phyloP scores from a whole-genome alignment of 441 rosid genomes.

The Erodium moschatum region DNA sequence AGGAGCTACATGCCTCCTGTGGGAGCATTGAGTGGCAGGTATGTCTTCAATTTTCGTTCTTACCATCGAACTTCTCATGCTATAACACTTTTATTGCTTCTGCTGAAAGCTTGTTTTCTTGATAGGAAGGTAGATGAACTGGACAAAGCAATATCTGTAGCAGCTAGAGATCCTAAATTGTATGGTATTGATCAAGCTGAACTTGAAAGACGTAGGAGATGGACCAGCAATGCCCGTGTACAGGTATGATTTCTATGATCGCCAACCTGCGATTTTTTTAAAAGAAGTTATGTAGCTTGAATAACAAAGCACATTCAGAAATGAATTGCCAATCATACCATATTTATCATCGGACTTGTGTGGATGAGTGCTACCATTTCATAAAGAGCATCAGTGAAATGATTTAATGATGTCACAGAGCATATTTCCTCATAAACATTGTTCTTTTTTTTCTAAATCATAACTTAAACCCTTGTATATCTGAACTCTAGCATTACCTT shows the following conservation, averaged over 20 bases:
- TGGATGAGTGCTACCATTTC: background rate
- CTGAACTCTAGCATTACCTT: background rate
- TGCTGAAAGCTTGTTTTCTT: slow-evolving; percentile 41
- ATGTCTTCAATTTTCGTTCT: slow-evolving; percentile 13
- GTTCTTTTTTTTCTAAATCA: background rate
- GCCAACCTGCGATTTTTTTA: no score
- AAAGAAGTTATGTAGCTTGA: background rate
- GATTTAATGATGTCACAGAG: no score
- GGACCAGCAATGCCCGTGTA: slow-evolving; percentile 77
- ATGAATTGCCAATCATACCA: background rate
- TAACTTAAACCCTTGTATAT: background rate
- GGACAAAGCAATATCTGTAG: slow-evolving; percentile 79
- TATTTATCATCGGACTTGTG: background rate
- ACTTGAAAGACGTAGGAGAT: slow-evolving; percentile 85
- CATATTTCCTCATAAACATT: background rate
- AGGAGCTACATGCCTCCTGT: slow-evolving; percentile 63
- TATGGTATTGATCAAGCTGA: slow-evolving; percentile 76
- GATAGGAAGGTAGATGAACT: slow-evolving; percentile 95
- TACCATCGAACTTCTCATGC: background rate
- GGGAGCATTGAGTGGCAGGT: slow-evolving; percentile 99
- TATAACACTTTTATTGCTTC: background rate
- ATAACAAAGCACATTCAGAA: no score
- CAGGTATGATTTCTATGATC: slow-evolving; percentile 68
- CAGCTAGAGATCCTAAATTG: slow-evolving; percentile 81
- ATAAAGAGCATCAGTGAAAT: background rate